Conservation (phyloP, 139 green algal species). For the Chlorokybus atmophyticus region DNA sequence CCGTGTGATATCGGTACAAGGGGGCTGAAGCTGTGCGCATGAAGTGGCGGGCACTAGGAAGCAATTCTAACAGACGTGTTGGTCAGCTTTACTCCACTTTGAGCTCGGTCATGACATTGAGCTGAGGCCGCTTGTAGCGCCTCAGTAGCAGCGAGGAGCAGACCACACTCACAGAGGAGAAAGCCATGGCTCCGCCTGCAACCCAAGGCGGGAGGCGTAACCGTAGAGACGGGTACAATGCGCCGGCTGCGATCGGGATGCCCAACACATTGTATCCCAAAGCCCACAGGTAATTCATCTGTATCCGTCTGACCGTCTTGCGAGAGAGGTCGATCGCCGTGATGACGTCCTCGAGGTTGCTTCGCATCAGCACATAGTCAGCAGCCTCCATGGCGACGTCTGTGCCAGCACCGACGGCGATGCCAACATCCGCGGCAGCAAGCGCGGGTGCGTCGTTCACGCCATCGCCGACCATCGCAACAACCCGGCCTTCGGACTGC, state of each 20-base stretch:
- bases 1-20: too few relatives aligned
- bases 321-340: constrained; percentile 72
- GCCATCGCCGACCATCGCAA: constrained; percentile 96
- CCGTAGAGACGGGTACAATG: constrained; percentile 50
- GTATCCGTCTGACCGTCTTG: constrained; percentile 69
- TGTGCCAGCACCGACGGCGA: constrained; percentile 74
- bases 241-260: constrained; percentile 65
- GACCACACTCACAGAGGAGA: constrained; percentile 74
- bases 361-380: constrained; percentile 84
- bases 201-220: constrained; percentile 84
- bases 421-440: constrained; percentile 81
- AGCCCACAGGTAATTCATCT: constrained; percentile 83
- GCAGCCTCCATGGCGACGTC: constrained; percentile 69
- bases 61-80: too few relatives aligned
- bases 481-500: constrained; percentile 35
- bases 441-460: constrained; percentile 94
- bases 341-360: constrained; percentile 76
- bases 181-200: constrained; percentile 77
- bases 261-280: constrained; percentile 87
- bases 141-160: constrained; percentile 61
- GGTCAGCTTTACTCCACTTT: background rate
- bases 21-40: too few relatives aligned
- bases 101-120: constrained; percentile 10
- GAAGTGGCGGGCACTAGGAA: too few relatives aligned
- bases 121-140: constrained; percentile 46